phyloP scores from a whole-genome alignment of 2,329 filamentous ascomycete genomes.

The Xylaria sp. region DNA sequence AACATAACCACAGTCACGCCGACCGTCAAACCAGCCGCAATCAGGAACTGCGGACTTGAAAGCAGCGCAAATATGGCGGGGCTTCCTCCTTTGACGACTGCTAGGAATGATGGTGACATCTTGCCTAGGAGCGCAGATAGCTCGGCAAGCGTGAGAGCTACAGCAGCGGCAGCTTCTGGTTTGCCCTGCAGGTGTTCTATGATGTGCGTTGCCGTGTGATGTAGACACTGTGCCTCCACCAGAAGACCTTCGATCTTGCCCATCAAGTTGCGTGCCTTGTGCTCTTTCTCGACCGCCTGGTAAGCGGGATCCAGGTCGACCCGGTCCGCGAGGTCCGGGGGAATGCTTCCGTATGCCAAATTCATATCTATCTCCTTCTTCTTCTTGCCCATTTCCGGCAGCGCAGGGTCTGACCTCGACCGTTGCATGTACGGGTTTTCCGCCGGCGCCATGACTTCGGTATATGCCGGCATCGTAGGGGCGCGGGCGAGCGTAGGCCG shows the following conservation, averaged over 20 bases:
- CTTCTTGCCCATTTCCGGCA: constrained; percentile 36
- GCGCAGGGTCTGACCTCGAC: constrained; percentile 48
- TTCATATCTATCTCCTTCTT: constrained; percentile 78
- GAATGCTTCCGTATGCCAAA: constrained; percentile 85
- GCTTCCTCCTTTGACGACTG: constrained; percentile 77
- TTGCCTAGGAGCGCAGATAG: constrained; percentile 82
- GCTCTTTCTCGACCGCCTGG: constrained; percentile 63
- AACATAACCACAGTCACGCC: constrained; percentile 96
- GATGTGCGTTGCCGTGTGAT: constrained; percentile 81
- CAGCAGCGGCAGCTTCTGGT: constrained; percentile 90
- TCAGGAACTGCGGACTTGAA: constrained; percentile 90
- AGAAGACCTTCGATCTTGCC: constrained; percentile 76
- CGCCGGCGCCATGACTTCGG: constrained; percentile 21
- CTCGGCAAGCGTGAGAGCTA: constrained; percentile 90
- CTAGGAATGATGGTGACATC: constrained; percentile 81
- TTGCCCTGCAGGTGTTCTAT: constrained; percentile 77
- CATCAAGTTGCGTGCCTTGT: constrained; percentile 63
- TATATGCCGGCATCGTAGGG: constrained; percentile 36
- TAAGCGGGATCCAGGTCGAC: constrained; percentile 49
- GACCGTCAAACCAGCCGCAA: constrained; percentile 85
- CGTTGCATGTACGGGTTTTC: constrained; percentile 40
- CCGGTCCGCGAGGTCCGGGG: constrained; percentile 63
- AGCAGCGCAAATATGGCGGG: constrained; percentile 87
- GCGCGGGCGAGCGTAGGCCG: constrained; percentile 45
- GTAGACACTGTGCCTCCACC: constrained; percentile 86